phyloP scores from a whole-genome alignment of 148 eudicot genomes.

The Chenopodium quinoa region DNA sequence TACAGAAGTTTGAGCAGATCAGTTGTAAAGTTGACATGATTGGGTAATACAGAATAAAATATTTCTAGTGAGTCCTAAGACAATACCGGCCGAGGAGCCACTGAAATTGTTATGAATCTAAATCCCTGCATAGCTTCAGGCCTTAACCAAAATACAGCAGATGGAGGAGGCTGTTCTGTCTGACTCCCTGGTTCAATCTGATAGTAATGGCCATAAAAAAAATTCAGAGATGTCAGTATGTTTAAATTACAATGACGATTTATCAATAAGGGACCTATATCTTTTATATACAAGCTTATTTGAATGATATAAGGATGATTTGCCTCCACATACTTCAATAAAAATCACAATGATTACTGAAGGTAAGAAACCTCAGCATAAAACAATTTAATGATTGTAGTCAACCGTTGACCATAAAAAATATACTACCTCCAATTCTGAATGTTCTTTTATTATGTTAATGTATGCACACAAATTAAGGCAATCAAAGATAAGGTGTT shows the following conservation, averaged over 20 bases:
- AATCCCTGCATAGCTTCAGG: slow-evolving; percentile 73
- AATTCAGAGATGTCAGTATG: neutral
- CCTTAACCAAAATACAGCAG: slow-evolving; percentile 80
- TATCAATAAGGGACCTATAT: neutral
- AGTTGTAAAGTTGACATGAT: neutral
- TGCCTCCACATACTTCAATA: neutral
- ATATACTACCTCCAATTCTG: too few species aligned
- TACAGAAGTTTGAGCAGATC: slow-evolving; percentile 17
- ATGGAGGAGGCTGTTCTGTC: slow-evolving; percentile 98
- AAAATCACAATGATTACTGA: neutral
- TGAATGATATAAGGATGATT: neutral
- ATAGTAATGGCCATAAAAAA: neutral
- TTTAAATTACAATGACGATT: neutral
- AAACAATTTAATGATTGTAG: neutral
- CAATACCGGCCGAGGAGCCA: slow-evolving; percentile 95
- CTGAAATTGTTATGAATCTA: slow-evolving; percentile 88
- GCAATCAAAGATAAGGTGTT: too few species aligned
- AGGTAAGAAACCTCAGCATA: neutral
- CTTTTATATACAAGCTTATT: neutral
- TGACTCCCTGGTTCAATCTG: slow-evolving; percentile 99
- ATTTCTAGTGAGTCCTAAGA: slow-evolving; percentile 9
- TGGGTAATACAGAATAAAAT: neutral
- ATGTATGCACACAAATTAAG: too few species aligned
- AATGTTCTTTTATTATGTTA: too few species aligned
- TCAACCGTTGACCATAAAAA: neutral